phyloP scores from a whole-genome alignment of 1,284 basidiomycete species.

The Marasmius fiardii region DNA sequence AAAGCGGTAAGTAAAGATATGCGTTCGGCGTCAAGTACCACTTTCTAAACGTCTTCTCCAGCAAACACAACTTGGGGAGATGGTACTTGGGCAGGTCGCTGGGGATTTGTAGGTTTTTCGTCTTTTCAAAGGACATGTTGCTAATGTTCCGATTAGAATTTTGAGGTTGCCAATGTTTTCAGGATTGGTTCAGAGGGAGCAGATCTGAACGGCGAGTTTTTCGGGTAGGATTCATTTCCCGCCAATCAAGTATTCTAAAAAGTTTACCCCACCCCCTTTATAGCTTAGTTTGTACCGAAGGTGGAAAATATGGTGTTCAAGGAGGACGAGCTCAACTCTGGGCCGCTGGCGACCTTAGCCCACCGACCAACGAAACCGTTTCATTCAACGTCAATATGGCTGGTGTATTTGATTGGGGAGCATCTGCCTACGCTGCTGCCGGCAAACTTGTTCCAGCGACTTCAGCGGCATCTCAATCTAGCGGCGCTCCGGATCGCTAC shows the following conservation, averaged over 20 bases:
- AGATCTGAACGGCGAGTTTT: not conserved
- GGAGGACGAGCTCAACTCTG: not conserved
- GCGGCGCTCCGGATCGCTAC: not conserved
- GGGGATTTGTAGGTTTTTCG: not conserved
- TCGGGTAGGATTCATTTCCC: too few relatives aligned
- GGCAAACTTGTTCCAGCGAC: not conserved
- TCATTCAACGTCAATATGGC: not conserved
- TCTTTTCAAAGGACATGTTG: not conserved
- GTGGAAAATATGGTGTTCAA: conserved; percentile 2
- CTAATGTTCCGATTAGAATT: not conserved
- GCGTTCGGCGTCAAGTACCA: too few relatives aligned
- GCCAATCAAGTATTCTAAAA: too few relatives aligned
- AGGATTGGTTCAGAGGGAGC: not conserved
- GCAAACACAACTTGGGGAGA: not conserved
- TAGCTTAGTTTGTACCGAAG: not conserved
- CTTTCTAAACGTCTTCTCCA: not conserved
- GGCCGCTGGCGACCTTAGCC: not conserved
- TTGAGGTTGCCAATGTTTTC: not conserved
- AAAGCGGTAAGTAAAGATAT: not conserved
- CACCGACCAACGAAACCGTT: not conserved
- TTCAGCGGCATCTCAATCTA: not conserved
- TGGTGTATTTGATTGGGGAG: not conserved
- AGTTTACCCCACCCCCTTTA: too few relatives aligned
- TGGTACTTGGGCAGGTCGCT: not conserved
- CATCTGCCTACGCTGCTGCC: not conserved